Evolutionary conservation across 2,329 filamentous ascomycete species (phyloP), one percentile per base, ranked within the genome.

Genomic region (Aspergillus fischeri): DNA sequence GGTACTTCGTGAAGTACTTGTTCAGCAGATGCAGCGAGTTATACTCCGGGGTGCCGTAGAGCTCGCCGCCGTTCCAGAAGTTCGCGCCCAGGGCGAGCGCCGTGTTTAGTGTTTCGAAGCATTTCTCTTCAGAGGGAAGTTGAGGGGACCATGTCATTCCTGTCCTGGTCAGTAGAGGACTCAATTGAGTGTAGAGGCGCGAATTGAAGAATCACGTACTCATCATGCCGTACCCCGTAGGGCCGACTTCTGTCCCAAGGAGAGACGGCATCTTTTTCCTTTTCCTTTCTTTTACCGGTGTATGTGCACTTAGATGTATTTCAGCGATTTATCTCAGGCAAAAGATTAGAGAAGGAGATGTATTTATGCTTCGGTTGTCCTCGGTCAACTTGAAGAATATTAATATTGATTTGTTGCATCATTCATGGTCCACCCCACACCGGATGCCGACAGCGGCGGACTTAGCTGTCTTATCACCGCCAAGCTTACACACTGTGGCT

Each of bases 41-140:
- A 65, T 78, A 78, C 21, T 83, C 76, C 1, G 81, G 68, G 0
- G 70, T 79, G 42, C 86, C 86, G 73, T 90, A 90, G 67, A 88
- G 81, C 66, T 88, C 84, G 60, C 80, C 86, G 41, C 78, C 85
- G 64, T 87, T 88, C 84, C 85, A 88, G 65, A 80, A 75, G 58
- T 78, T 78, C 52, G 77, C 73, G 32, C 78, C 77, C 1, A 72
- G 65, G 25, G 73, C 70, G 25, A 86, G 68, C 5, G 84, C 76
- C 20, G 81, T 77, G 62, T 81, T 81, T 72, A 89, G 77, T 10
- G 83, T 80, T 47, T 79, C 79, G 60, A 86, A 79, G 54, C 65
- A 70, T 47, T 68, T 65, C 21, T 67, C 66, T 6, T 66, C 58
- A 2, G 68, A 49, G n/a, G 72, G 70, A 17, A 63, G 68, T 20